These are phyloP conservation scores for Leavenworthia alabamica DNA, from an alignment of 345 rosid species.

Conservation along the genomic window DNA sequence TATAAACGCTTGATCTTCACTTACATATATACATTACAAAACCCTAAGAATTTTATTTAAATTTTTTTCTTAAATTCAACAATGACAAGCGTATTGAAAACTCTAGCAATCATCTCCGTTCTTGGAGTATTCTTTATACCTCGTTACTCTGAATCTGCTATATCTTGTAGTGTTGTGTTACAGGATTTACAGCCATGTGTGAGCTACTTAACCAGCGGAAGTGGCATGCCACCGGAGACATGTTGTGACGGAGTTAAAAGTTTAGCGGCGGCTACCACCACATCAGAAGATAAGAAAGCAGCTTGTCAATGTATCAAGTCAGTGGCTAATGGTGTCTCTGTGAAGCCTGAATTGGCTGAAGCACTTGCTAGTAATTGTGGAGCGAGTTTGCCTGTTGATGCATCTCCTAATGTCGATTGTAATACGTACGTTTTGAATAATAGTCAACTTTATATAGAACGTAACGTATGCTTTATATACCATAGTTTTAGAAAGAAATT, in stretches of 20 bases:
- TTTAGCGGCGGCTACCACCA: conserved; percentile 42
- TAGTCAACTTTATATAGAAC: not conserved
- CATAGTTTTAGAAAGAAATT: not conserved
- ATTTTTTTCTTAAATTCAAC: not conserved
- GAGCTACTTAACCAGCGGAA: conserved; percentile 50
- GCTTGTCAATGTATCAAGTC: conserved; percentile 68
- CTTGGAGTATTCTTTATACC: conserved; percentile 27
- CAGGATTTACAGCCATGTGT: conserved; percentile 65
- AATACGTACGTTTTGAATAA: conserved; percentile 38
- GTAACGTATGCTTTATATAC: not conserved
- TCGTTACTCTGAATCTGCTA: conserved; percentile 39
- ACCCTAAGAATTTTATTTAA: not conserved
- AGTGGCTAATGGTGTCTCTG: conserved; percentile 44
- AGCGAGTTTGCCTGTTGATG: conserved; percentile 41
- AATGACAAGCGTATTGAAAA: conserved; percentile 15
- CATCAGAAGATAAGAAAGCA: conserved; percentile 50
- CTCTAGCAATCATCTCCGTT: conserved; percentile 13
- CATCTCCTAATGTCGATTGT: conserved; percentile 60
- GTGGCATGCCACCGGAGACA: conserved; percentile 48
- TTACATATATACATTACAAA: not conserved
- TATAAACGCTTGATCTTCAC: not conserved
- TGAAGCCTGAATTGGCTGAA: conserved; percentile 48
- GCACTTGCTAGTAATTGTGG: conserved; percentile 54
- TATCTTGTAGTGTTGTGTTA: conserved; percentile 54
- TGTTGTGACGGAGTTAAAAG: conserved; percentile 54